Evolutionary conservation across 257 asterid genomes (phyloP), one percentile per base, ranked within the genome.

Genomic region (Petrea volubilis): DNA sequence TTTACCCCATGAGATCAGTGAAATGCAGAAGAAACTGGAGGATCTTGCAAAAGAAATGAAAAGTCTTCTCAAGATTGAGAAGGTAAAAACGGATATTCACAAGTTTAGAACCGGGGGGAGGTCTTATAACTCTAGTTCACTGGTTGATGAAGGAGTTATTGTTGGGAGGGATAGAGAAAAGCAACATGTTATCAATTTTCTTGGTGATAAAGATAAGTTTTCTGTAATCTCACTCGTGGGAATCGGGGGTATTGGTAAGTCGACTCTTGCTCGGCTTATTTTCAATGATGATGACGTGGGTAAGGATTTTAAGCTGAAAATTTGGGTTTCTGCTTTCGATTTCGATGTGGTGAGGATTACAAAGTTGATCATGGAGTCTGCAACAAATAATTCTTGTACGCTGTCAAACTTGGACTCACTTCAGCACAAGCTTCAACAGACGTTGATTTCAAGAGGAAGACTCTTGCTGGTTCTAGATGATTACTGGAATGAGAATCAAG

Each of bases 231-330:
- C 79, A 0, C 7, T 76, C 1, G 71, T 56, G 14, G 79, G 76
- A 4, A 72, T 72, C 74, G 78, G 55, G 5, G 78, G 77, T 6
- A 47, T 70, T 3, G 73, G 77, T 12, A 71, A 75, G 56, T 61
- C 81, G 1, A 60, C 76, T 0, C 44, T 75, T 25, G 78, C 77
- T 17, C 72, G 63, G n/a, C 49, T 58, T 8, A 59, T 50, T 13
- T 72, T 44, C 23, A 47, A 80, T 25, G 56, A 56, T 21, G n/a
- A 13, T 0, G 12, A 2, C 1, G 44, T 68, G 17, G 0, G 28
- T 3, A 2, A 8, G 0, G 5, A 0, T 57, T 68, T 68, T 38
- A 5, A 7, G 13, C 5, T 7, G 23, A 65, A 52, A 31, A 24
- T 77, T 2, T 76, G 80, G 76, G 55, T 69, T 44, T 76, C 68